Evolutionary conservation across 2,329 filamentous ascomycete species (phyloP).

Genomic region (Claviceps sp.): DNA sequence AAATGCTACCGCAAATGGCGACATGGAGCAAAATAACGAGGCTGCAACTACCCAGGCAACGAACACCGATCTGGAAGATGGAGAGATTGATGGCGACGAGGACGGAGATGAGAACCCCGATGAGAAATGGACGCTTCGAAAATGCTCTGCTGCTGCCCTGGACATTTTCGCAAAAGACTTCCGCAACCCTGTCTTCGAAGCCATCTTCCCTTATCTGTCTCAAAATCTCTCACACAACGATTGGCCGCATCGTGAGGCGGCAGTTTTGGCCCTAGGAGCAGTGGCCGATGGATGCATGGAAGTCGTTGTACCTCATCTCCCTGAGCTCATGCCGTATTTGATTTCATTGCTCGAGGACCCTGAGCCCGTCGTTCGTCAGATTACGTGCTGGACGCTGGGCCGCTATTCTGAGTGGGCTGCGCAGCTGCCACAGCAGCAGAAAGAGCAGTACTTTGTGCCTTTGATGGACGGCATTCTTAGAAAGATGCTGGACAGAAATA

Average conservation of each 20-base stretch:
- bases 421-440: constrained; percentile 53
- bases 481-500: constrained; percentile 94
- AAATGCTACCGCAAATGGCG: constrained; percentile 42
- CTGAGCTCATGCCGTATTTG: constrained; percentile 80
- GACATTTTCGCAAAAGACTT: constrained; percentile 92
- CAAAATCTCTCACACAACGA: constrained; percentile 77
- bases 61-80: constrained; percentile 62
- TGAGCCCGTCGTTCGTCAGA: constrained; percentile 86
- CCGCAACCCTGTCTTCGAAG: constrained; percentile 73
- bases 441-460: constrained; percentile 73
- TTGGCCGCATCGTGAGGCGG: constrained; percentile 87
- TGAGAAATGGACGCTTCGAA: constrained; percentile 87
- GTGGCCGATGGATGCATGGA: constrained; percentile 91
- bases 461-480: constrained; percentile 94
- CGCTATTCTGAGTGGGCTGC: constrained; percentile 90
- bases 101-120: constrained; percentile 77
- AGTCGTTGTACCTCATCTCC: constrained; percentile 78
- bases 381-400: constrained; percentile 94
- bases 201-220: constrained; percentile 84
- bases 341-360: constrained; percentile 71
- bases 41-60: constrained; percentile 36
- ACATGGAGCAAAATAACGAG: constrained; percentile 1
- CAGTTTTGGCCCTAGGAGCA: constrained; percentile 84
- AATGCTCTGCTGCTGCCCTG: constrained; percentile 90
- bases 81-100: constrained; percentile 68